Base-by-base conservation (phyloP, 352 stramenopile genomes). In the Globisporangium perplexum region DNA sequence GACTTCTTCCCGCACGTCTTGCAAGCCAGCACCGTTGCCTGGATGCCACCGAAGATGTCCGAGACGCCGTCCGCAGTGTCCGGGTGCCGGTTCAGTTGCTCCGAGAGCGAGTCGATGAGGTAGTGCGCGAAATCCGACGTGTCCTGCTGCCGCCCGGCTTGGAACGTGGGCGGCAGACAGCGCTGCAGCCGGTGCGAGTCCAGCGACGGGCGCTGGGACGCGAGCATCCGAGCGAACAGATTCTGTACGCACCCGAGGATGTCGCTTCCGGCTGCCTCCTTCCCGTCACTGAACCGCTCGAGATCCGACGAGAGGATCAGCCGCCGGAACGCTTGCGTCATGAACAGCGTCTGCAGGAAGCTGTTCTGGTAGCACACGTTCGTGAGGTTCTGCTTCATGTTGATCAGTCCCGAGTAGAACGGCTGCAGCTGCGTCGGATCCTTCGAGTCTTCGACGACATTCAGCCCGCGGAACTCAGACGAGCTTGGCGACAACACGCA, bases 351-450 rank as follows among this genome's bases (percentile, higher is more conserved):
- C 63, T 96, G 86, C 17, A 96, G 48, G 42, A 95, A 94, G 48
- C 81, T 93, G 72, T 96, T 96, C 62, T 96, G 86, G 63, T 95
- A 96, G 64, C 86, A 96, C 0, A 96, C 83, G 42, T 96, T 96
- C 7, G 83, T 94, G 45, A 96, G 63, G 55, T 90, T 90, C 50
- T 93, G 75, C 66, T 93, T 86, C 86, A 94, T 95, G 62, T 96
- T 96, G 43, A 95, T 72, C 47, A 96, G 71, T 4, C 86, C 86
- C 10, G 76, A 74, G 53, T 94, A 93, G 50, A 83, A 94, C 18
- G 83, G 85, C 50, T 87, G 79, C 15, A 77, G 47, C 17, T 69
- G 58, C 26, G 56, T 65, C 10, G 56, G 48, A 12, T 77, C 68
- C 33, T 79, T 80, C 5, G 54, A 58, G 1, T 55, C 60, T 20